Base-by-base conservation (phyloP, 352 stramenopile genomes). In the Phytophthora lateralis region DNA sequence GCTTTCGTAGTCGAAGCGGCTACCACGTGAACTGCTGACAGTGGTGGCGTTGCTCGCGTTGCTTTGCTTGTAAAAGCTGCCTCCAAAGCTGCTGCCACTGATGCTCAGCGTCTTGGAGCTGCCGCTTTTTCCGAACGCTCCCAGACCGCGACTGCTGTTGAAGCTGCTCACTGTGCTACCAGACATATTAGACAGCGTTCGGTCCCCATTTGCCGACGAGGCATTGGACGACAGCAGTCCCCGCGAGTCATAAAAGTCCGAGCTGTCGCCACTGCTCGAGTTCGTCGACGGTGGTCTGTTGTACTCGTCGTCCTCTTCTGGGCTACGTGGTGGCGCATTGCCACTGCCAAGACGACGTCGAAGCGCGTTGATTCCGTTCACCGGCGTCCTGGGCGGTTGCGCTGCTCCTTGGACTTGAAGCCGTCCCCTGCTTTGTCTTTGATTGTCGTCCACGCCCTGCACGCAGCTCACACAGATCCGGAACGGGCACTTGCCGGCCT, bases 401-500 rank as follows among this genome's bases (percentile, higher is more conserved):
- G 17, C 35, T 50, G 45, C 60, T 37, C 24, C 51, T 32, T 64
- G 59, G 3, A 42, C 29, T 20, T 58, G 58, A 10, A 55, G 24
- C 17, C 59, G 64, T 29, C 44, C 52, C 37, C 35, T 55, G 27
- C 62, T 75, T n/a, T 34, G 42, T 52, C 66, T 49, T 45, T 72
- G 39, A 21, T 46, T 42, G n/a, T 80, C 71, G 6, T 71, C 69
- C 12, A 58, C 35, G 8, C 75, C 78, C 14, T 76, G 59, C 12
- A 75, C 51, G 41, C 81, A 90, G 20, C 73, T 68, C n/a, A 72
- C 47, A 46, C 81, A 90, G 48, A 90, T 89, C 21, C 81, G 81
- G 32, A 90, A 80, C 17, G 81, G 73, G 12, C 59, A 73, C 42
- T 78, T 85, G 34, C 73, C 76, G 12, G 79, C 70, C 47, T 82